Conservation (phyloP, 768 basidiomycete genomes). For the Boletus rufocinnamomeus region DNA sequence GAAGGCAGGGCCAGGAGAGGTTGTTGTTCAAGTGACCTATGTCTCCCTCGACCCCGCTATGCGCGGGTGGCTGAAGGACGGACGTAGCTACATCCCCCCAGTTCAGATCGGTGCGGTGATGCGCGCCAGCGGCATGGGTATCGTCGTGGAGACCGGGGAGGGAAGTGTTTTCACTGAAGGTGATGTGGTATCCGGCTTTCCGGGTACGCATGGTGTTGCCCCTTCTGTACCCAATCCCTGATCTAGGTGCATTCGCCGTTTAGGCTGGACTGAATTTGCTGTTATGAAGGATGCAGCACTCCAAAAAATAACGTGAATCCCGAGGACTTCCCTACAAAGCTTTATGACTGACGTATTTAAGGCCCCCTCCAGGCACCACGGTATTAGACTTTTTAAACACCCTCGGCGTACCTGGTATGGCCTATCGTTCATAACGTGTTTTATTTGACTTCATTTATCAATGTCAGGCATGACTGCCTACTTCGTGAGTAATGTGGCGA, state of each 20-base stretch:
- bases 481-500: constrained; percentile 53
- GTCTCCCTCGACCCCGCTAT: constrained; percentile 86
- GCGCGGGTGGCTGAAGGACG: constrained; percentile 79
- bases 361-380: constrained; percentile 58
- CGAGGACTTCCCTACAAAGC: neutral
- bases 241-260: neutral
- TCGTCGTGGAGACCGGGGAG: constrained; percentile 59
- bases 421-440: neutral
- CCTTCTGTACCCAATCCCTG: neutral
- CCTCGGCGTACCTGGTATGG: constrained; percentile 71
- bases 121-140: constrained; percentile 50
- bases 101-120: neutral
- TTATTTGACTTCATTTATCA: neutral
- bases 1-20: constrained; percentile 52
- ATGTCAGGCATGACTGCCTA: constrained; percentile 83
- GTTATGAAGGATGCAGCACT: constrained; percentile 56
- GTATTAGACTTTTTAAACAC: constrained; percentile 80
- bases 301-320: constrained; percentile 56
- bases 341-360: constrained; percentile 25
- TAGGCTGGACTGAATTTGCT: constrained; percentile 81
- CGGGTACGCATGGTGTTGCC: constrained; percentile 48
- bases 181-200: constrained; percentile 62
- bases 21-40: constrained; percentile 78
- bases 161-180: constrained; percentile 61
- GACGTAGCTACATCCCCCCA: constrained; percentile 57